Conservation (phyloP, 2,329 filamentous ascomycete species). For the Ceratocystis huliohia region DNA sequence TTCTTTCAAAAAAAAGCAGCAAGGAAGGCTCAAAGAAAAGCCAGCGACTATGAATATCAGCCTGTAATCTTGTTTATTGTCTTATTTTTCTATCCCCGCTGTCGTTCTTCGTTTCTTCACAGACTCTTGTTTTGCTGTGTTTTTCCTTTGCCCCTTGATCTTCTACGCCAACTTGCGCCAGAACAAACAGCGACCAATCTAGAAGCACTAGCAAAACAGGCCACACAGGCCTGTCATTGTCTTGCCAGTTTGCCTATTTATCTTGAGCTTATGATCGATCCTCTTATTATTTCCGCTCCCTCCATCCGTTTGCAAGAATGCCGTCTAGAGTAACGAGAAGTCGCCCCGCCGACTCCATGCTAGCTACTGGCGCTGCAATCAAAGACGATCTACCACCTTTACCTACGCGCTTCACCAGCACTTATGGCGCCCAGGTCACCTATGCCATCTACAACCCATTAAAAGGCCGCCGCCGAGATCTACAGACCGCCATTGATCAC, state of each 20-base stretch:
- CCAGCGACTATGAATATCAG: not conserved
- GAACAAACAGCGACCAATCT: not conserved
- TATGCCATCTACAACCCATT: conserved; percentile 23
- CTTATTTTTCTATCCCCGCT: not conserved
- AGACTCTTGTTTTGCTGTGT: not conserved
- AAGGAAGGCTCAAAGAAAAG: not conserved
- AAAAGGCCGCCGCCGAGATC: conserved; percentile 22
- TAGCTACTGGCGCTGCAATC: conserved; percentile 22
- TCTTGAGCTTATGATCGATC: not conserved
- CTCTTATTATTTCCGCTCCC: not conserved
- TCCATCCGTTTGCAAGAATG: conserved; percentile 10
- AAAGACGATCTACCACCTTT: conserved; percentile 23
- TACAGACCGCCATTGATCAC: conserved; percentile 22
- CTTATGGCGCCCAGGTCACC: conserved; percentile 24
- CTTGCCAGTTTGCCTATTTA: not conserved
- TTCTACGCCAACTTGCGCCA: not conserved
- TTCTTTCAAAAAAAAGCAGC: not conserved
- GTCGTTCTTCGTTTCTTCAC: not conserved
- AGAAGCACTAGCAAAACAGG: not conserved
- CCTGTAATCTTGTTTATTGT: not conserved
- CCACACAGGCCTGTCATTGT: not conserved
- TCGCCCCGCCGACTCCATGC: conserved; percentile 9
- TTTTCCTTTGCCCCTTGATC: not conserved
- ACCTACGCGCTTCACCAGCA: conserved; percentile 23
- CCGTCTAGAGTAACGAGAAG: conserved; percentile 10